Conservation (phyloP, 73 alveolate species). For the Paramecium octaurelia region DNA sequence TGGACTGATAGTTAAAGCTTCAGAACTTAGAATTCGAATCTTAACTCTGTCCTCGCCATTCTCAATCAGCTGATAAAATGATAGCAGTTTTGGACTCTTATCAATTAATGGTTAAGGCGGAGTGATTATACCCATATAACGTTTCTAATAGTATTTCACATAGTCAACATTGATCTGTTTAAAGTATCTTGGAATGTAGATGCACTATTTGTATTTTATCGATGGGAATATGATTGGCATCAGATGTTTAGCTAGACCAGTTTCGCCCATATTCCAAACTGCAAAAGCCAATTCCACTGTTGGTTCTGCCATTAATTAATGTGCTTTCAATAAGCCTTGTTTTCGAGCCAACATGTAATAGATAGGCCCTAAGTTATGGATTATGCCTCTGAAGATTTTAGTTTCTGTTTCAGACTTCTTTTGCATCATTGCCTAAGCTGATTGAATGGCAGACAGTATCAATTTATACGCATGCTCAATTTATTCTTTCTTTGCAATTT, state of each 20-base stretch:
- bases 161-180: not conserved
- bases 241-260: not conserved
- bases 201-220: not conserved
- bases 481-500: not conserved
- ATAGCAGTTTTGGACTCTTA: not conserved
- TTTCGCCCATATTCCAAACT: constrained; percentile 59
- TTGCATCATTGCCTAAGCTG: not conserved
- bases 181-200: constrained; percentile 40
- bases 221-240: constrained; percentile 28
- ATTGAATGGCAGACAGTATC: not conserved
- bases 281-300: not conserved
- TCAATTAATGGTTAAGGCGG: not conserved
- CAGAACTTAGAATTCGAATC: not conserved
- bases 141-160: not conserved
- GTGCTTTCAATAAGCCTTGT: not conserved
- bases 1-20: not conserved
- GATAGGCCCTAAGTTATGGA: not conserved
- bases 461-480: not conserved
- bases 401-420: not conserved
- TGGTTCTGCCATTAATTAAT: not conserved
- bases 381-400: not conserved
- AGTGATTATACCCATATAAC: not conserved
- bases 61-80: not conserved
- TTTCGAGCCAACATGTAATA: not conserved
- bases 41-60: not conserved